phyloP scores from a whole-genome alignment of 805 yeast species.

The Pichia californica region DNA sequence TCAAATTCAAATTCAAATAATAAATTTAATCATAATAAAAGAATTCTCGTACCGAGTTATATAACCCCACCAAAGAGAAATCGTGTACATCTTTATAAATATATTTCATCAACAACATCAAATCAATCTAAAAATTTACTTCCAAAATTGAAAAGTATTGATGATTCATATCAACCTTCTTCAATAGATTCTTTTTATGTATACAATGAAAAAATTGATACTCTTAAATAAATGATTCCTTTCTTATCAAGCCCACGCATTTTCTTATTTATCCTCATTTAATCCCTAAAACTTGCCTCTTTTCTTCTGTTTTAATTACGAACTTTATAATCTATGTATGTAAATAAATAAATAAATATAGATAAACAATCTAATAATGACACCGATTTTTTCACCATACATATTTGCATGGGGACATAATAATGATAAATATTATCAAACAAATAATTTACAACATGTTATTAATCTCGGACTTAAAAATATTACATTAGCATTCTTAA shows the following conservation, averaged over 20 bases:
- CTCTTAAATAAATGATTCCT: neutral
- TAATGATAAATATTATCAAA: conserved; percentile 14
- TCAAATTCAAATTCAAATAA: neutral
- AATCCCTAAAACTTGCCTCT: neutral
- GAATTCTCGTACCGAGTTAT: conserved; percentile 7
- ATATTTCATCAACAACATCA: neutral
- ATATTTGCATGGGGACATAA: conserved; percentile 26
- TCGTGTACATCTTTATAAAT: conserved; percentile 4
- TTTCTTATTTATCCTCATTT: no score
- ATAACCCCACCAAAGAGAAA: conserved; percentile 13
- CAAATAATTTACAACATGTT: conserved; percentile 16
- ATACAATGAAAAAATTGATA: conserved; percentile 5
- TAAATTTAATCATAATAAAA: no score
- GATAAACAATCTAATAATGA: no score
- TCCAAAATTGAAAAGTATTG: neutral
- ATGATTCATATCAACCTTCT: neutral
- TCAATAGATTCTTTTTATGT: neutral
- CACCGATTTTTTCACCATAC: conserved; percentile 22
- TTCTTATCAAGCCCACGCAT: neutral
- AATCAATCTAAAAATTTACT: neutral
- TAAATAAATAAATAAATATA: no score
- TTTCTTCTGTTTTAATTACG: neutral
- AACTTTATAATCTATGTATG: no score
- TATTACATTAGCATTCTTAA: conserved; percentile 25
- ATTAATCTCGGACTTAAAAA: conserved; percentile 11